Percentiles rank a stretch among this genome's conserved stretches.
Conservation (phyloP, 495 filamentous ascomycete species). For the Lepraria neglecta region DNA sequence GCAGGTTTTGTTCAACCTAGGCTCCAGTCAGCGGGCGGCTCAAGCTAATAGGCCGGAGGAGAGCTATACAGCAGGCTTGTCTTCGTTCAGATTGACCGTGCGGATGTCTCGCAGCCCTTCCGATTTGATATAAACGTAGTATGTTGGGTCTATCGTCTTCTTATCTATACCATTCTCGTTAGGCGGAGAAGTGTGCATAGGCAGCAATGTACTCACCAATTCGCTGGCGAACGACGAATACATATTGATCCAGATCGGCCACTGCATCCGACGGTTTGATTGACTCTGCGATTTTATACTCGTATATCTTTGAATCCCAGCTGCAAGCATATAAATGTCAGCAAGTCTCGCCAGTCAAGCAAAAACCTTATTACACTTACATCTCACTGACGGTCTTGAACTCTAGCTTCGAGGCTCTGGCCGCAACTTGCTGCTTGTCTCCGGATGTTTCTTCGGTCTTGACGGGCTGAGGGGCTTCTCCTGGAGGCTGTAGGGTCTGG, state of each 20-base stretch:
- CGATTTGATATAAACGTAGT: neutral
- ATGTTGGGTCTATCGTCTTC: neutral
- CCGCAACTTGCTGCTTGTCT: neutral
- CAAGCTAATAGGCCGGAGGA: slow-evolving; percentile 1
- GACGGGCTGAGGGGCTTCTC: neutral
- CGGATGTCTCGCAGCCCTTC: neutral
- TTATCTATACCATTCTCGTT: neutral
- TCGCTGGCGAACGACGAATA: neutral
- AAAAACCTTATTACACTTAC: neutral
- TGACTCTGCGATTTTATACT: neutral
- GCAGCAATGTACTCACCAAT: neutral
- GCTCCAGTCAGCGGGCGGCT: slow-evolving; percentile 1
- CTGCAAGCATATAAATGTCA: neutral
- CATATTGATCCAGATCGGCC: neutral
- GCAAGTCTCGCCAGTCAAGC: neutral
- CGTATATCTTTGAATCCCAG: neutral
- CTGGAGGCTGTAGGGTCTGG: neutral
- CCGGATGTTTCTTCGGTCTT: neutral
- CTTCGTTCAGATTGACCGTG: neutral
- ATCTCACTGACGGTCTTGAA: neutral
- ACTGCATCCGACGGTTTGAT: neutral
- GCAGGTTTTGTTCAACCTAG: slow-evolving; percentile 9
- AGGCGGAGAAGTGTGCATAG: neutral
- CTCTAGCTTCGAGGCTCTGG: neutral
- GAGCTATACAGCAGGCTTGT: neutral